These are phyloP conservation scores for Lindgomyces ingoldianus DNA, from an alignment of 495 filamentous ascomycete genomes.

Conservation along the genomic window DNA sequence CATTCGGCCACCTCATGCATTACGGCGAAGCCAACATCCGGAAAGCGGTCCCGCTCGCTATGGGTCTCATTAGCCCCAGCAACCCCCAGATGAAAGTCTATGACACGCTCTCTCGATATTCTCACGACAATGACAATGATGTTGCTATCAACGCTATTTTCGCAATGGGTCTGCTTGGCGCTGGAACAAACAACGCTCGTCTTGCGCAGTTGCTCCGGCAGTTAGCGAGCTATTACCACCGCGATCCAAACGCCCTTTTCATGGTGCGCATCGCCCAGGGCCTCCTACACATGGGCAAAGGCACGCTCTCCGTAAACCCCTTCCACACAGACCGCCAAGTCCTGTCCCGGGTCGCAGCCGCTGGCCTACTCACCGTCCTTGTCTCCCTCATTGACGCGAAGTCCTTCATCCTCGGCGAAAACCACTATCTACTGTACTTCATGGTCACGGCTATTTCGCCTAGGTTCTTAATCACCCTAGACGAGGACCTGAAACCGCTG, in stretches of 20 bases:
- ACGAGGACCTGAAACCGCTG: slow-evolving; percentile 89
- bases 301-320: slow-evolving; percentile 89
- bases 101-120: slow-evolving; percentile 96
- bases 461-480: slow-evolving; percentile 90
- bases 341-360: slow-evolving; percentile 85
- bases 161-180: slow-evolving; percentile 95
- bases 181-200: slow-evolving; percentile 97
- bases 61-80: slow-evolving; percentile 93
- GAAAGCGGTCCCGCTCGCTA: slow-evolving; percentile 92
- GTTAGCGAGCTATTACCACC: slow-evolving; percentile 95
- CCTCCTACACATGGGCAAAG: slow-evolving; percentile 98
- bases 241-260: slow-evolving; percentile 92
- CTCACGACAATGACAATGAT: slow-evolving; percentile 98
- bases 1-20: slow-evolving; percentile 99
- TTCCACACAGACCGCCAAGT: slow-evolving; percentile 99
- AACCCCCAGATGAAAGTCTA: slow-evolving; percentile 99
- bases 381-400: slow-evolving; percentile 93
- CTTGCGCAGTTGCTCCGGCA: slow-evolving; percentile 92
- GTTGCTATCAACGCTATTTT: slow-evolving; percentile 99
- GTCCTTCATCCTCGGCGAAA: slow-evolving; percentile 83
- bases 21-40: slow-evolving; percentile 97
- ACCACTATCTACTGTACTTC: slow-evolving; percentile 97
- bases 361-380: slow-evolving; percentile 85
- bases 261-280: slow-evolving; percentile 99
- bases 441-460: slow-evolving; percentile 97